These are phyloP conservation scores for Melanogaster broomeanus DNA, from an alignment of 768 basidiomycete species.

Conservation along the genomic window DNA sequence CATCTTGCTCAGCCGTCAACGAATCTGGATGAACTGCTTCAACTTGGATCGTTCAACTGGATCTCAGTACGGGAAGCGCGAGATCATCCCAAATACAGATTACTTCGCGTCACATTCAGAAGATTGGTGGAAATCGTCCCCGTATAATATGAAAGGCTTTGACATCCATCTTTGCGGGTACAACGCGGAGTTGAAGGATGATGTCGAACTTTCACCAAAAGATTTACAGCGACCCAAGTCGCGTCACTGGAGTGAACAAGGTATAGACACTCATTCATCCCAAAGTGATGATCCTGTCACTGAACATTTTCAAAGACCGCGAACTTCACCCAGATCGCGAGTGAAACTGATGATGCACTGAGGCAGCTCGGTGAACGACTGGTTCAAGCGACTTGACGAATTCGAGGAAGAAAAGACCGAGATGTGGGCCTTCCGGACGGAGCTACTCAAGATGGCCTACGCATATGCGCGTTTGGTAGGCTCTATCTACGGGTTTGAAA, in stretches of 20 bases:
- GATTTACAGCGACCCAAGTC: slow-evolving; percentile 72
- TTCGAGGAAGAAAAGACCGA: slow-evolving; percentile 54
- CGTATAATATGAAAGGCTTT: slow-evolving; percentile 68
- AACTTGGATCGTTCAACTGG: slow-evolving; percentile 89
- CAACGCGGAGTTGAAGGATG: slow-evolving; percentile 69
- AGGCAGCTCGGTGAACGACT: slow-evolving; percentile 52
- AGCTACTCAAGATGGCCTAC: slow-evolving; percentile 60
- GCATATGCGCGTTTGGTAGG: slow-evolving; percentile 70
- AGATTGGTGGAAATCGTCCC: slow-evolving; percentile 70
- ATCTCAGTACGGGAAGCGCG: slow-evolving; percentile 85
- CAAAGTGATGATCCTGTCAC: background rate
- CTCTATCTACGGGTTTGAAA: slow-evolving; percentile 76
- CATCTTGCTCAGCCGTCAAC: slow-evolving; percentile 86
- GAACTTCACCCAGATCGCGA: slow-evolving; percentile 65
- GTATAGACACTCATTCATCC: slow-evolving; percentile 30
- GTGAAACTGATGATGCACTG: slow-evolving; percentile 70
- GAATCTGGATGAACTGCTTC: slow-evolving; percentile 89
- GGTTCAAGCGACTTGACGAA: slow-evolving; percentile 53
- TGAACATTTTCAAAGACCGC: slow-evolving; percentile 31
- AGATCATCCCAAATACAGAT: slow-evolving; percentile 75
- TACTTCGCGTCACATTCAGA: slow-evolving; percentile 73
- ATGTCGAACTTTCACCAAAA: slow-evolving; percentile 59
- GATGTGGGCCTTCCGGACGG: slow-evolving; percentile 60
- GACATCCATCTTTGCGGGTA: slow-evolving; percentile 83
- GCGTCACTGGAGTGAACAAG: slow-evolving; percentile 78